Evolutionary conservation across 352 stramenopile species (phyloP).

Genomic region (Phytophthora boehmeriae): DNA sequence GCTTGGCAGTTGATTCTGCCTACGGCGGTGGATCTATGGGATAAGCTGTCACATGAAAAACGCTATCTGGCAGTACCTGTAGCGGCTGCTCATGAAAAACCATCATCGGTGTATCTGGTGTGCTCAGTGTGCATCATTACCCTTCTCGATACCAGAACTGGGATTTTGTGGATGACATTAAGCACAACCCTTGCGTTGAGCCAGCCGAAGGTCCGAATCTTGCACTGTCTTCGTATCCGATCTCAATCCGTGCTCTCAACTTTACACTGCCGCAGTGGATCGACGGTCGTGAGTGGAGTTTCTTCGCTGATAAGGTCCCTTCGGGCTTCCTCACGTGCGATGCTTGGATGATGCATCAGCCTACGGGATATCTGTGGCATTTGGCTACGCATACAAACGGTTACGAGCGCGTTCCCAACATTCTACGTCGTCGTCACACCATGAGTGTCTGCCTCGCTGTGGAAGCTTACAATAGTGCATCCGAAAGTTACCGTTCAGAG

Average conservation of each 20-base stretch:
- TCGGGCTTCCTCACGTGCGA: constrained; percentile 76
- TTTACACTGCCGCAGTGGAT: constrained; percentile 82
- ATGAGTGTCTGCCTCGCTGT: constrained; percentile 76
- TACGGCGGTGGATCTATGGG: constrained; percentile 52
- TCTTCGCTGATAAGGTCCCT: constrained; percentile 66
- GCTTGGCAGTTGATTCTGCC: constrained; percentile 59
- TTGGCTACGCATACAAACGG: constrained; percentile 76
- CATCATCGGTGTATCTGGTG: constrained; percentile 66
- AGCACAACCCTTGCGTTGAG: constrained; percentile 77
- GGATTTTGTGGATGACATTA: constrained; percentile 85
- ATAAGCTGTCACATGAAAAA: constrained; percentile 53
- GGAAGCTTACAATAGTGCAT: constrained; percentile 76
- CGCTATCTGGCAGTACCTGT: constrained; percentile 72
- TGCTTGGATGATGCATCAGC: constrained; percentile 70
- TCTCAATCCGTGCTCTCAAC: constrained; percentile 73
- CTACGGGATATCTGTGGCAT: constrained; percentile 62
- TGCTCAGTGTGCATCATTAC: constrained; percentile 81
- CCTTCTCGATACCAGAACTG: constrained; percentile 87
- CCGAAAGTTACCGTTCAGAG: constrained; percentile 52
- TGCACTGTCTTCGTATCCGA: constrained; percentile 74
- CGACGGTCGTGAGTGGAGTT: constrained; percentile 75
- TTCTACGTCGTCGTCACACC: constrained; percentile 74
- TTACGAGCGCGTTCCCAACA: constrained; percentile 79
- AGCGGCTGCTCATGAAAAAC: constrained; percentile 62
- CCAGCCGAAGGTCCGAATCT: constrained; percentile 34